Evolutionary conservation across 495 filamentous ascomycete species (phyloP), one percentile per base, ranked within the genome.

Genomic region (Margaritispora aquatica): DNA sequence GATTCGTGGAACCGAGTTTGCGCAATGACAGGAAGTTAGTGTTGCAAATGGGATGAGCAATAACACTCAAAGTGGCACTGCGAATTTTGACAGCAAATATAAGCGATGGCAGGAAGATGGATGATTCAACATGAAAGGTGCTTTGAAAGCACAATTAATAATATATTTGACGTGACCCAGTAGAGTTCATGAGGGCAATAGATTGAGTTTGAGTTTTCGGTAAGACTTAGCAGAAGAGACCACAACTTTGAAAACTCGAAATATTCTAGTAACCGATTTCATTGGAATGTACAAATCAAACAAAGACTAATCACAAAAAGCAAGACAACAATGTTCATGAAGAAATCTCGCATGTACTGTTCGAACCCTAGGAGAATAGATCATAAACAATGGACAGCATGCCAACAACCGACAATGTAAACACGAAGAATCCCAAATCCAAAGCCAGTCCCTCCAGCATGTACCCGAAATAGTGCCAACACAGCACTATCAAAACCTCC

Each of bases 301-400:
- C 38, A 44, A n/a, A 44, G 38, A 48, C n/a, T 21, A 44, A 49
- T 60, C 50, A 54, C 51, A 54, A 38, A 24, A 60, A 17, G 38
- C 38, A 60, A 34, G 19, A 2, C 10, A 3, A 44, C 10, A 8
- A 44, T 9, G 11, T 52, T 26, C 24, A 53, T 41, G 48, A 64
- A 60, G 17, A 44, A 23, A 56, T 59, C 57, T 59, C 31, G 59
- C 41, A 62, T 59, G 51, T 59, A 65, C 55, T 47, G 52, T 27
- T 48, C 49, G 53, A 24, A 24, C 52, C n/a, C 56, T 60, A 54
- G 24, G 56, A 60, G 58, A 44, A 57, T 23, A n/a, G 22, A 46
- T 47, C 55, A 57, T 36, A 60, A 60, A 27, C 13, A 58, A 60
- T 60, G 59, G 38, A 57, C 36, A 53, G 34, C 50, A 19, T 26